Conservation (phyloP, 768 basidiomycete genomes). For the Boletus speciosus region DNA sequence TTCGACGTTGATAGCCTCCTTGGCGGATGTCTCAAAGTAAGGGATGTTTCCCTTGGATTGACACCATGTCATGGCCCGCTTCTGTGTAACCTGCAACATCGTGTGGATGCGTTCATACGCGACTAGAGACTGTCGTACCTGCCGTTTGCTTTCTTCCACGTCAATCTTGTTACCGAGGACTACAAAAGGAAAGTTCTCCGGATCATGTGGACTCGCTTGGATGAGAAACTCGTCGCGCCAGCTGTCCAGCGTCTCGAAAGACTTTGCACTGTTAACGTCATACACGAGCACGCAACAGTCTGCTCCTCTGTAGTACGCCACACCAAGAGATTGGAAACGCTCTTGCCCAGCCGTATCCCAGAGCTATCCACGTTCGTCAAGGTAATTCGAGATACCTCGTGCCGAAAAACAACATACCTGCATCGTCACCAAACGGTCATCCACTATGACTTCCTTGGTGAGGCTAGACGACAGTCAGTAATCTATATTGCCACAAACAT, state of each 20-base stretch:
- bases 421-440: conserved; percentile 98
- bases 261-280: conserved; percentile 98
- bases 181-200: conserved; percentile 99
- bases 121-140: conserved; percentile 49
- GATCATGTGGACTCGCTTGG: conserved; percentile 97
- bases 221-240: conserved; percentile 99
- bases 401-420: conserved; percentile 56
- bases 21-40: conserved; percentile 99
- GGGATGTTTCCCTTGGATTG: conserved; percentile 99
- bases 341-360: conserved; percentile 99
- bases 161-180: conserved; percentile 99
- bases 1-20: conserved; percentile 99
- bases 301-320: conserved; percentile 98
- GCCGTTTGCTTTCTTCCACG: conserved; percentile 96
- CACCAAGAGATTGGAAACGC: conserved; percentile 97
- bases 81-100: conserved; percentile 83
- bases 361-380: conserved; percentile 49
- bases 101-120: background rate
- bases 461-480: conserved; percentile 47
- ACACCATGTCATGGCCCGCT: conserved; percentile 99
- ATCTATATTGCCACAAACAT: conserved; percentile 6
- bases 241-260: conserved; percentile 96
- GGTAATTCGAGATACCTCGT: background rate
- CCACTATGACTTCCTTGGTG: conserved; percentile 98
- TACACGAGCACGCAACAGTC: conserved; percentile 99